phyloP scores from a whole-genome alignment of 306 rosid species.

The Vigna mungo region DNA sequence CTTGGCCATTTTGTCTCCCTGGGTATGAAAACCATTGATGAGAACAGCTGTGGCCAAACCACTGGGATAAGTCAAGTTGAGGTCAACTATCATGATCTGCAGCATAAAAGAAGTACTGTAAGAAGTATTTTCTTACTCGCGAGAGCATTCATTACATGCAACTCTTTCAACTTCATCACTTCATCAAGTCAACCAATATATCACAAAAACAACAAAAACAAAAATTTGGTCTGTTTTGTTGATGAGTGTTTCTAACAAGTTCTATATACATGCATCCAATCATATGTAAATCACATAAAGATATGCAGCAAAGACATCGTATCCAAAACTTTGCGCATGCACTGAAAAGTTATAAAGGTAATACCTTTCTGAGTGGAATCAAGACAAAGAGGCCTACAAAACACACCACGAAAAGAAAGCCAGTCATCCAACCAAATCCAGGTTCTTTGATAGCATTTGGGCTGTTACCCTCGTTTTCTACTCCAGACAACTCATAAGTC shows the following conservation, averaged over 20 bases:
- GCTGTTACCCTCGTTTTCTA: conserved; percentile 67
- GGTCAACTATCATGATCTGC: conserved; percentile 95
- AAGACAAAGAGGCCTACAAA: conserved; percentile 94
- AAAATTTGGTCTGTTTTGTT: too few species aligned
- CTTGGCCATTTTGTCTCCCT: conserved; percentile 88
- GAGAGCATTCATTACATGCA: conserved; percentile 19
- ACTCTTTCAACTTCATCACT: background rate
- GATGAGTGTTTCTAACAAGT: too few species aligned
- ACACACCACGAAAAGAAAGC: conserved; percentile 83
- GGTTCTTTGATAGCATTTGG: conserved; percentile 69
- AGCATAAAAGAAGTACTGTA: conserved; percentile 13
- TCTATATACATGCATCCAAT: background rate
- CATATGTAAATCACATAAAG: background rate
- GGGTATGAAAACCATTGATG: conserved; percentile 94
- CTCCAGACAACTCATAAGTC: conserved; percentile 85
- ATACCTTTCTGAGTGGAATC: conserved; percentile 92
- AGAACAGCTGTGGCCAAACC: conserved; percentile 96
- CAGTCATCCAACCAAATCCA: conserved; percentile 89
- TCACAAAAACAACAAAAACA: background rate
- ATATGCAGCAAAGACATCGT: background rate
- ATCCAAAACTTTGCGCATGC: background rate
- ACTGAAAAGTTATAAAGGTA: background rate
- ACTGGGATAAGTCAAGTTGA: conserved; percentile 85
- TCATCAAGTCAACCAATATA: background rate
- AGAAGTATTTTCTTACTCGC: conserved; percentile 8